Evolutionary conservation across 106 monocot genomes (phyloP).

Genomic region (Acorus gramineus): DNA sequence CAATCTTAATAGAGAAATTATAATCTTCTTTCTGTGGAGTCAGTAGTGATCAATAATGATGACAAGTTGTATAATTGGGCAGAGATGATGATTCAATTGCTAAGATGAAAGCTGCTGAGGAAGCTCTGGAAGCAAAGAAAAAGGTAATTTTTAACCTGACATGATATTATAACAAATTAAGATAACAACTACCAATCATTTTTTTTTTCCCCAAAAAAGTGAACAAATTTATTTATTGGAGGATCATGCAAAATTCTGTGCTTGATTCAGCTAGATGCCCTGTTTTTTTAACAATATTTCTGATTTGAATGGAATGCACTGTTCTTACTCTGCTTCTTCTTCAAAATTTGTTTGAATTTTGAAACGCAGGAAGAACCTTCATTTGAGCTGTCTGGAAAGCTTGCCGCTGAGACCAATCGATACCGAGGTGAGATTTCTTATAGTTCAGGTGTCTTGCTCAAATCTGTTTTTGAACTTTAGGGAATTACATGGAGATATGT

Average conservation of each 20-base stretch:
- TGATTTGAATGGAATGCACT: too few species aligned
- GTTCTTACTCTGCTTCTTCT: too few species aligned
- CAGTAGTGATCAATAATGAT: background rate
- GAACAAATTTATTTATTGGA: too few species aligned
- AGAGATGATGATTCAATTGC: conserved; percentile 44
- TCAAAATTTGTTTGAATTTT: background rate
- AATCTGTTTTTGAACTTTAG: too few species aligned
- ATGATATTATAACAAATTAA: too few species aligned
- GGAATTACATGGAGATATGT: too few species aligned
- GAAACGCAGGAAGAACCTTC: conserved; percentile 80
- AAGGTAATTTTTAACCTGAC: conserved; percentile 22
- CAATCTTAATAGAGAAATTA: too few species aligned
- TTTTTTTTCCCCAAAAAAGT: too few species aligned
- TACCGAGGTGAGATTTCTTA: conserved; percentile 52
- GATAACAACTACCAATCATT: too few species aligned
- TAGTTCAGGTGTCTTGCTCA: background rate
- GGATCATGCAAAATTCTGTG: too few species aligned
- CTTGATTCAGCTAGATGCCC: too few species aligned
- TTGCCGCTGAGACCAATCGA: conserved; percentile 94
- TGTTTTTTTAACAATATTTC: too few species aligned
- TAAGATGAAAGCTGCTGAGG: conserved; percentile 49
- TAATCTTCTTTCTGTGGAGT: background rate
- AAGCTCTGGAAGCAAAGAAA: conserved; percentile 36
- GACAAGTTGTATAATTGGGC: conserved; percentile 1
- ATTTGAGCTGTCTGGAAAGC: conserved; percentile 96